These are phyloP conservation scores for Wickerhamomyces queroliae DNA, from an alignment of 805 yeast genomes.

Conservation along the genomic window DNA sequence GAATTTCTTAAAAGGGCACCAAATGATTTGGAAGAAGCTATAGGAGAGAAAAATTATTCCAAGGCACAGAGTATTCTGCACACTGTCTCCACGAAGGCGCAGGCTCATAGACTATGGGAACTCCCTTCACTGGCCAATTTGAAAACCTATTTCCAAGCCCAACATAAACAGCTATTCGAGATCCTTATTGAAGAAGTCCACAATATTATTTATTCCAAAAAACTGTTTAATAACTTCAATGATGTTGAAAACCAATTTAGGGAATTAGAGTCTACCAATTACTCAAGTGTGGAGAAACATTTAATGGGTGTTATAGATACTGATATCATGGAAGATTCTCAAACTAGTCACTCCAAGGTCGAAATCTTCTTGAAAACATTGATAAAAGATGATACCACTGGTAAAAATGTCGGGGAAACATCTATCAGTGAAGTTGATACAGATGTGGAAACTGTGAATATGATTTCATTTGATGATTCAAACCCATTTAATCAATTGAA, in stretches of 20 bases:
- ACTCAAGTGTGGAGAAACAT: conserved; percentile 45
- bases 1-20: conserved; percentile 56
- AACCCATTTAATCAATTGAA: conserved; percentile 51
- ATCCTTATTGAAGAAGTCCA: conserved; percentile 73
- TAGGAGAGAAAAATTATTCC: conserved; percentile 66
- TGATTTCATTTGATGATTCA: conserved; percentile 28
- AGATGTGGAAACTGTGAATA: conserved; percentile 20
- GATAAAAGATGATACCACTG: conserved; percentile 3
- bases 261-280: conserved; percentile 19
- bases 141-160: conserved; percentile 47
- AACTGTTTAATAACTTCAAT: conserved; percentile 14
- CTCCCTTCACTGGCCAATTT: conserved; percentile 47
- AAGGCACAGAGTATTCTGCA: conserved; percentile 55
- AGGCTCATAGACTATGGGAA: conserved; percentile 49
- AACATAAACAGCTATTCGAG: conserved; percentile 58
- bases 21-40: conserved; percentile 54
- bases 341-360: conserved; percentile 29
- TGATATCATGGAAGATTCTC: conserved; percentile 47
- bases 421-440: conserved; percentile 14
- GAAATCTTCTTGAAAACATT: conserved; percentile 28
- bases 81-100: conserved; percentile 38
- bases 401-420: conserved; percentile 21
- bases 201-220: conserved; percentile 58
- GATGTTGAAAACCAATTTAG: conserved; percentile 21
- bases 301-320: conserved; percentile 51